These are phyloP conservation scores for Alternaria longipes DNA, from an alignment of 2,329 filamentous ascomycete genomes.

Conservation along the genomic window DNA sequence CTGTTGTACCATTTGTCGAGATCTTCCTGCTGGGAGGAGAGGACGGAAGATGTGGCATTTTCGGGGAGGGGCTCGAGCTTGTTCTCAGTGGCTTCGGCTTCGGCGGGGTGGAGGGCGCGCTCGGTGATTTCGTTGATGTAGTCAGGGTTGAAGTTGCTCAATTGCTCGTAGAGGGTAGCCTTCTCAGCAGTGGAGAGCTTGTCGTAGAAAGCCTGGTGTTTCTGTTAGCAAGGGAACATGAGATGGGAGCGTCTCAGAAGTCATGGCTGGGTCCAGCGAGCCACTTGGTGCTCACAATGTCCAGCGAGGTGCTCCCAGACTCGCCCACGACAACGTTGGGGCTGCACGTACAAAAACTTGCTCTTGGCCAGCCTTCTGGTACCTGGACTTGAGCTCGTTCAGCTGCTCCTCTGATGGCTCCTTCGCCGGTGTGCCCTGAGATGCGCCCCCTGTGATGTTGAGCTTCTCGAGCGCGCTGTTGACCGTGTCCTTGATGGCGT, in stretches of 20 bases:
- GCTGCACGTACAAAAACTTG: conserved; percentile 71
- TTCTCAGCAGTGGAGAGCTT: conserved; percentile 77
- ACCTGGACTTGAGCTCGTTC: conserved; percentile 74
- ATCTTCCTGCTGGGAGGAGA: conserved; percentile 83
- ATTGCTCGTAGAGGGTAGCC: conserved; percentile 80
- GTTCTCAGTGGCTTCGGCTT: conserved; percentile 61
- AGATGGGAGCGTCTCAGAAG: background rate
- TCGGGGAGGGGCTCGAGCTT: conserved; percentile 87
- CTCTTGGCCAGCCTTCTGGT: conserved; percentile 76
- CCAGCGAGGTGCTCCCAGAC: conserved; percentile 9
- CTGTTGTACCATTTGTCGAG: conserved; percentile 84
- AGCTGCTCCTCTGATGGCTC: conserved; percentile 73
- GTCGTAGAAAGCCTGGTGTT: conserved; percentile 74
- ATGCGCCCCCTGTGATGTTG: conserved; percentile 48
- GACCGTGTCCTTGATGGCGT: conserved; percentile 53
- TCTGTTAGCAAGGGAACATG: background rate
- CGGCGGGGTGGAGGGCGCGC: conserved; percentile 80
- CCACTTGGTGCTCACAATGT: conserved; percentile 2
- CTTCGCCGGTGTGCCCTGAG: conserved; percentile 49
- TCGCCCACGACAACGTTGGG: background rate
- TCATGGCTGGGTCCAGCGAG: background rate
- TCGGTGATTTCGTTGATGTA: conserved; percentile 89
- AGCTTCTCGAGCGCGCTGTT: conserved; percentile 56
- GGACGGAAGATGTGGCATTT: conserved; percentile 84
- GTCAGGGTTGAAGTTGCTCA: conserved; percentile 80